These are phyloP conservation scores for Taxillus chinensis DNA, from an alignment of 164 flowering plant genomes.

Conservation along the genomic window DNA sequence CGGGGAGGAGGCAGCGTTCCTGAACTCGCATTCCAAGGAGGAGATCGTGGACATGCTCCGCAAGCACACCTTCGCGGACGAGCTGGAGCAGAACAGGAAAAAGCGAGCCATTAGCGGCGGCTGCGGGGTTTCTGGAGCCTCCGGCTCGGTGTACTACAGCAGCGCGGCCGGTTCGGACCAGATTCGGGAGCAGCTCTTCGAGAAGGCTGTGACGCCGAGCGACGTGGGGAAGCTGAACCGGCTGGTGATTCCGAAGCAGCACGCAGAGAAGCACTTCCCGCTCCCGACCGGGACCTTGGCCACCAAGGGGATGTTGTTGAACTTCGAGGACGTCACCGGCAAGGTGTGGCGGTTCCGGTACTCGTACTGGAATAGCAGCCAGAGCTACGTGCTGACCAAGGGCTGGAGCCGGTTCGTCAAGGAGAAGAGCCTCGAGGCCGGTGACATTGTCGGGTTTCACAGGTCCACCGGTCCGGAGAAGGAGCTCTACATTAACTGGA, in stretches of 20 bases:
- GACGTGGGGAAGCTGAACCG: constrained; percentile 95
- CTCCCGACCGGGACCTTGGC: constrained; percentile 16
- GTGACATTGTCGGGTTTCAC: constrained; percentile 57
- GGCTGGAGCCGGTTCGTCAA: constrained; percentile 93
- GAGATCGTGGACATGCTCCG: constrained; percentile 93
- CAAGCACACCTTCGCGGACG: constrained; percentile 77
- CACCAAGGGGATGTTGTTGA: constrained; percentile 46
- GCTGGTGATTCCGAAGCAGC: constrained; percentile 84
- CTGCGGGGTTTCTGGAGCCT: neutral
- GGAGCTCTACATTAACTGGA: constrained; percentile 57
- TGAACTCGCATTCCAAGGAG: constrained; percentile 64
- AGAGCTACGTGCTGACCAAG: constrained; percentile 81
- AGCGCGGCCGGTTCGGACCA: no score
- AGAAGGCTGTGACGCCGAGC: constrained; percentile 88
- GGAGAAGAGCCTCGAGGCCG: constrained; percentile 69
- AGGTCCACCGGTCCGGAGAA: constrained; percentile 27
- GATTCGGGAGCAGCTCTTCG: constrained; percentile 54
- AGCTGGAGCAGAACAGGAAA: constrained; percentile 63
- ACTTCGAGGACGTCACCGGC: constrained; percentile 58
- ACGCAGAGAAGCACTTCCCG: constrained; percentile 87
- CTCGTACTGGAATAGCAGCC: constrained; percentile 92
- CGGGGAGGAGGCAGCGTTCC: constrained; percentile 36
- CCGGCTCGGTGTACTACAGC: no score
- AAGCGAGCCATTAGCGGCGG: constrained; percentile 3
- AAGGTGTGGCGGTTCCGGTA: constrained; percentile 90